These are phyloP conservation scores for Pythium guiyangense DNA, from an alignment of 352 stramenopile genomes.

Conservation along the genomic window DNA sequence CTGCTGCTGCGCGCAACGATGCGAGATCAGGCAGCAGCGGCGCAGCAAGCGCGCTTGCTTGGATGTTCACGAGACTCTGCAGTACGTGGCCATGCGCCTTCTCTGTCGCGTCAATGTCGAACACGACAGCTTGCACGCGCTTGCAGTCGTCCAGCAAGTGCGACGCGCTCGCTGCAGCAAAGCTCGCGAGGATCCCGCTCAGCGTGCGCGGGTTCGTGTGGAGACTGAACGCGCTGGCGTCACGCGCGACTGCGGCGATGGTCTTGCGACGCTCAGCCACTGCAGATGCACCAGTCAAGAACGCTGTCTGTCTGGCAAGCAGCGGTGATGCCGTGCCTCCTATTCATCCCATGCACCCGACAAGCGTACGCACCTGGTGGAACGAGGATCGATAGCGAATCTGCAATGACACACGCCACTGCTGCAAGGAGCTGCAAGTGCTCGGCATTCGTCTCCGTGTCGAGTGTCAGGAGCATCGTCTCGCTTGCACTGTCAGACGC, in stretches of 20 bases:
- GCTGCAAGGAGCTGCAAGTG: slow-evolving; percentile 23
- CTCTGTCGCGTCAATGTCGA: slow-evolving; percentile 10
- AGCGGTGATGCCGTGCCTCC: too few species aligned
- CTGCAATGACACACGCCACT: slow-evolving; percentile 26
- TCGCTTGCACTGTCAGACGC: background rate
- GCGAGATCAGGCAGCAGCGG: slow-evolving; percentile 17
- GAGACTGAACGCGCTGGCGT: slow-evolving; percentile 16
- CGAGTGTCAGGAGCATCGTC: slow-evolving; percentile 14
- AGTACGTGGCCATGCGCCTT: slow-evolving; percentile 26
- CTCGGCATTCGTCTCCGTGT: slow-evolving; percentile 8
- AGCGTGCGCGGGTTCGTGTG: slow-evolving; percentile 11
- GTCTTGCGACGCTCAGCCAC: slow-evolving; percentile 4
- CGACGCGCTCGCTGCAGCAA: background rate
- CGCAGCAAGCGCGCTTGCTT: slow-evolving; percentile 1
- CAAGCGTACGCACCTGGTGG: slow-evolving; percentile 17
- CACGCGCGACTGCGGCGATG: background rate
- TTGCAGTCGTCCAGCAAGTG: slow-evolving; percentile 14
- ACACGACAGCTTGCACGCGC: slow-evolving; percentile 5
- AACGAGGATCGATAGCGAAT: slow-evolving; percentile 17
- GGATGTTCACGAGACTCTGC: slow-evolving; percentile 25
- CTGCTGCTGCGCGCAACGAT: slow-evolving; percentile 12
- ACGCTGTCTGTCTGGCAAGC: too few species aligned
- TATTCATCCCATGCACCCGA: background rate
- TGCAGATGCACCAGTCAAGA: background rate
- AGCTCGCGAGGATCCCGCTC: slow-evolving; percentile 15